Evolutionary conservation across 805 yeast genomes (phyloP), one percentile per base, ranked within the genome.

Genomic region (Aciculoconidium aculeatum): DNA sequence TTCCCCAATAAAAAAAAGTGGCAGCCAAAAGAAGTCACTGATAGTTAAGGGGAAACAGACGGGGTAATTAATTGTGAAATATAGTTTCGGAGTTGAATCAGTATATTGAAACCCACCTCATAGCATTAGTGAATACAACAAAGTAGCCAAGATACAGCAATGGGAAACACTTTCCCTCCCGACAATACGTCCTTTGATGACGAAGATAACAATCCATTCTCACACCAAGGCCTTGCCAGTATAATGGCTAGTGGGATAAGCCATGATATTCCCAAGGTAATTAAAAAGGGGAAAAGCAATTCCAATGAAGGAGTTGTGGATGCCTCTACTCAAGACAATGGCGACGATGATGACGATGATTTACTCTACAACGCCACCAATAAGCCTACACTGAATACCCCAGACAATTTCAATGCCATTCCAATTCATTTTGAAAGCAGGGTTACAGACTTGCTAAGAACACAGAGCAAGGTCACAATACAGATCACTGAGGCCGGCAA

Each of bases 401-500:
- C 34, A 7, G 44, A 30, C 11, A 36, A 23, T 14, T 48, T 26
- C 32, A 51, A 53, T 27, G 44, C 60, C 3, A 49, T 58, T 10
- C 53, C 51, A 17, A 51, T 52, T 28, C 21, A 18, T 18, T 49
- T 51, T 28, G 64, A 61, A 32, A 59, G 56, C 25, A 41, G 69
- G 27, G 61, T 61, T 6, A 46, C 59, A 19, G 50, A 51, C 35
- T 41, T 64, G n/a, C 46, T 64, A 26, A 44, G 44, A 21, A 57
- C 64, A 1, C 44, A 41, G 8, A 38, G 46, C 10, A 44, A 48
- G 10, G 51, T 56, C 21, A 48, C 40, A 18, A 41, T 62, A 12
- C 58, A 65, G 28, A 86, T 90, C 20, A 59, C 70, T 0, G 95
- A 85, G 41, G 96, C 96, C 0, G 85, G 86, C 4, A 87, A 84